phyloP scores from a whole-genome alignment of 768 basidiomycete species.

The Sarcomyxa edulis region DNA sequence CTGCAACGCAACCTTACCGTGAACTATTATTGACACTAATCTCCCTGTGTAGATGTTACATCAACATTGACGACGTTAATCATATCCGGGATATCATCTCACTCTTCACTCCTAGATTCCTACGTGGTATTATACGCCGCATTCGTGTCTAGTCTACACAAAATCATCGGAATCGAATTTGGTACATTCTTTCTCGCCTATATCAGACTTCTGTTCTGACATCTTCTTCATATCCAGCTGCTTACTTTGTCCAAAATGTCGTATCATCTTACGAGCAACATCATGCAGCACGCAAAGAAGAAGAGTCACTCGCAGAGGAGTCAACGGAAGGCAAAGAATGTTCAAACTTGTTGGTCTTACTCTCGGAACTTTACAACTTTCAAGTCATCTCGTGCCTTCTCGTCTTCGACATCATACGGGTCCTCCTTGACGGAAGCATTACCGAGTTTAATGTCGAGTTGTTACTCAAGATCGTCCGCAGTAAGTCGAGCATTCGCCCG shows the following conservation, averaged over 20 bases:
- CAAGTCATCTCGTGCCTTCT: constrained; percentile 86
- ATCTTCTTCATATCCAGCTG: constrained; percentile 41
- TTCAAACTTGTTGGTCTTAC: constrained; percentile 79
- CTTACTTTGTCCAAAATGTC: constrained; percentile 73
- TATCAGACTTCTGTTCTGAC: constrained; percentile 1
- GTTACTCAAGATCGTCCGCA: constrained; percentile 77
- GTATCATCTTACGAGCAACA: constrained; percentile 64
- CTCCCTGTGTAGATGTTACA: constrained; percentile 61
- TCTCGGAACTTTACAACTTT: constrained; percentile 95
- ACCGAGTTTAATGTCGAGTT: constrained; percentile 83
- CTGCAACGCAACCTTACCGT: neutral
- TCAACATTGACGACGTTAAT: constrained; percentile 72
- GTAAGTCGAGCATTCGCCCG: too few species aligned
- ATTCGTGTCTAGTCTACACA: constrained; percentile 76
- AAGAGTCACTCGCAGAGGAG: constrained; percentile 13
- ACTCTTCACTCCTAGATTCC: constrained; percentile 79
- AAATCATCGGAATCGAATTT: constrained; percentile 81
- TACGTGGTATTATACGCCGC: constrained; percentile 88
- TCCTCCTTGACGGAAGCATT: constrained; percentile 58
- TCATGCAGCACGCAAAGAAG: constrained; percentile 22
- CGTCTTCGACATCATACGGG: constrained; percentile 86
- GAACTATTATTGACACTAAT: constrained; percentile 2
- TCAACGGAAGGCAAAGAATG: constrained; percentile 74
- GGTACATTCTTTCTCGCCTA: constrained; percentile 42
- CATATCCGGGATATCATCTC: constrained; percentile 73